Base-by-base conservation (phyloP, 768 basidiomycete genomes). In the Kwoniella sp. region DNA sequence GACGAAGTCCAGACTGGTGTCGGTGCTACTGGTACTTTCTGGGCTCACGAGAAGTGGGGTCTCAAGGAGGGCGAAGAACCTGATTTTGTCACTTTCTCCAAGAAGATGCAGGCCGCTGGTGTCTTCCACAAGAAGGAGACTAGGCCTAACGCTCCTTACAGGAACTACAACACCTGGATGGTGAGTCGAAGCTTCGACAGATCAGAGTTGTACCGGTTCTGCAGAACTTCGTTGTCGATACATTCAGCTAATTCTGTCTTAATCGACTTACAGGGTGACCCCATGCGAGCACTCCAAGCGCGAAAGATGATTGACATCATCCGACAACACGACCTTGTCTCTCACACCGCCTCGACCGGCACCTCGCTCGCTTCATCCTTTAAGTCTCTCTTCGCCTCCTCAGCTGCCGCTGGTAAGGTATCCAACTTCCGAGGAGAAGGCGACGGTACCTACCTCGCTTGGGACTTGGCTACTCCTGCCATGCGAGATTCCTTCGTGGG, bases 41-140 rank as follows among this genome's bases (percentile, higher is more conserved):
- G 82, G 82, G 82, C 82, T 4, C 81, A 82, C 71, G 82, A 82
- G 55, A 76, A 81, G 57, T 83, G 82, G 82, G 72, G 65, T 12
- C 63, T 82, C 22, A 4, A 58, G 8, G 58, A 65, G 12, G 69
- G 67, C 6, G 68, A 70, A 37, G 70, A 70, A 8, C 79, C 82
- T 30, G 82, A 83, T 67, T 82, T 83, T 63, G 80, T 83, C 12
- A 81, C 82, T 12, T 83, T 83, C 67, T 71, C 64, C 13, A 81
- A 82, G 72, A 82, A 82, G 75, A 78, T 79, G 74, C 81, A 82
- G 62, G 81, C 80, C n/a, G 67, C 73, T 22, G 81, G 82, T 0
- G 78, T 82, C 68, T 83, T 74, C 67, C 82, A 83, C 67, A 68
- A 70, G 21, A 52, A 63, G 55, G 77, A 77, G 49, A 81, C 81